These are phyloP conservation scores for Verticillium nonalfalfae DNA, from an alignment of 2,329 filamentous ascomycete species.

Conservation along the genomic window DNA sequence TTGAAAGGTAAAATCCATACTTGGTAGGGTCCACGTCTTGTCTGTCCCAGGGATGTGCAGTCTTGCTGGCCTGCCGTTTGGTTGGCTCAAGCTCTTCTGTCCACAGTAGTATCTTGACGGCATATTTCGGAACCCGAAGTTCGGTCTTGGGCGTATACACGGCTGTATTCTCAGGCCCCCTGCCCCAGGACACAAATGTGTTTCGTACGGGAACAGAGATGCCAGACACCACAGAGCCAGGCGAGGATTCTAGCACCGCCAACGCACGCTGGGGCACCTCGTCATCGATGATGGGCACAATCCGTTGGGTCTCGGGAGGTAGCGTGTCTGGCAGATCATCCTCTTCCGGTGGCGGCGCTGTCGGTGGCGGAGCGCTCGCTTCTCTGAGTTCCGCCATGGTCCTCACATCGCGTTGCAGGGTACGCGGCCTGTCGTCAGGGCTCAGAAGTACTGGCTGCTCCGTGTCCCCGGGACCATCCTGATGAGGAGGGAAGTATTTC, in stretches of 20 bases:
- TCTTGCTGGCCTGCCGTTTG: slow-evolving; percentile 41
- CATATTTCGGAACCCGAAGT: slow-evolving; percentile 71
- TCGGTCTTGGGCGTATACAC: slow-evolving; percentile 59
- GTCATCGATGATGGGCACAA: slow-evolving; percentile 25
- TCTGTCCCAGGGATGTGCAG: slow-evolving; percentile 29
- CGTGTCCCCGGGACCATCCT: not conserved
- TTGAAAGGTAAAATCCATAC: slow-evolving; percentile 69
- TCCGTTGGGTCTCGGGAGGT: slow-evolving; percentile 23
- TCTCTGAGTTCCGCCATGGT: slow-evolving; percentile 15
- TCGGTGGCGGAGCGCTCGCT: slow-evolving; percentile 18
- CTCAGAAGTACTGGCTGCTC: slow-evolving; percentile 9
- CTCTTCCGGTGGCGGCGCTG: slow-evolving; percentile 16
- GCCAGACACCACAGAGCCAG: slow-evolving; percentile 57
- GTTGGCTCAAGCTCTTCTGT: slow-evolving; percentile 58
- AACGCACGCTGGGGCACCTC: slow-evolving; percentile 37
- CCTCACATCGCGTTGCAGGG: slow-evolving; percentile 16
- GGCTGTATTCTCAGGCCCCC: slow-evolving; percentile 61
- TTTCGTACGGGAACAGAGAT: slow-evolving; percentile 61
- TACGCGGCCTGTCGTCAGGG: slow-evolving; percentile 6
- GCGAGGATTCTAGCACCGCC: slow-evolving; percentile 59
- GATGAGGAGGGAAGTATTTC: slow-evolving; percentile 47
- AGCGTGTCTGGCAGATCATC: slow-evolving; percentile 28
- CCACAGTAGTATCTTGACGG: slow-evolving; percentile 73
- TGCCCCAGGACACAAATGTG: slow-evolving; percentile 71
- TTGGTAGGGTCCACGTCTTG: slow-evolving; percentile 38